Percentiles rank a stretch among this genome's conserved stretches.
These are phyloP conservation scores for Salvia splendens DNA, from an alignment of 257 asterid species.

Conservation along the genomic window DNA sequence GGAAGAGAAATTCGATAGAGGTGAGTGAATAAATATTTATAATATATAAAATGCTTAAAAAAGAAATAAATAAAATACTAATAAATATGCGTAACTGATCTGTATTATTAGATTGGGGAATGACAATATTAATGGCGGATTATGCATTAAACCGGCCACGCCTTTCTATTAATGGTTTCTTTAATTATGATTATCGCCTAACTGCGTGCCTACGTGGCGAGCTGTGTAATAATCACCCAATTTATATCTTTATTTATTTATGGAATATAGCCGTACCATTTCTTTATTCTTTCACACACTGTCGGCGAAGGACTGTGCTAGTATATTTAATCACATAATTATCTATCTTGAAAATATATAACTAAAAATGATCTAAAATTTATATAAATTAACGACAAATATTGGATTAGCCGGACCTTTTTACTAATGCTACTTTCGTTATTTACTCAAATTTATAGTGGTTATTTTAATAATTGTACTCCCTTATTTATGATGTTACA, in stretches of 20 bases:
- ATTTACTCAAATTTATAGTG: not conserved
- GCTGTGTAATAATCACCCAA: slow-evolving; percentile 25
- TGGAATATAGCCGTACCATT: not conserved
- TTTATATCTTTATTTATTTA: not conserved
- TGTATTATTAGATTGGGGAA: slow-evolving; percentile 9
- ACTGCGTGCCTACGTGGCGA: slow-evolving; percentile 22
- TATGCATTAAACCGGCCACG: slow-evolving; percentile 27
- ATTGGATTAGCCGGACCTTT: not conserved
- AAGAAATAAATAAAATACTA: not conserved
- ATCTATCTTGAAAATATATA: no score
- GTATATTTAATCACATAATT: not conserved
- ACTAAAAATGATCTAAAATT: no score
- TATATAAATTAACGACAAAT: not conserved
- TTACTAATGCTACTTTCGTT: not conserved
- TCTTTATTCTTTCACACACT: not conserved
- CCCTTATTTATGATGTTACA: not conserved
- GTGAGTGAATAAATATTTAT: not conserved
- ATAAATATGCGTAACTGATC: not conserved
- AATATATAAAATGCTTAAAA: no score
- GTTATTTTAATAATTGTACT: not conserved
- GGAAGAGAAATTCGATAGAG: slow-evolving; percentile 23
- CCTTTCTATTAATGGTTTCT: not conserved
- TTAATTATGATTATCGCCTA: slow-evolving; percentile 31
- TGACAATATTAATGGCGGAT: not conserved
- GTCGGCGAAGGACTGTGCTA: slow-evolving; percentile 9